Evolutionary conservation across 2,329 filamentous ascomycete genomes (phyloP), one percentile per base, ranked within the genome.

Genomic region (Coniosporium tulheliwenetii): DNA sequence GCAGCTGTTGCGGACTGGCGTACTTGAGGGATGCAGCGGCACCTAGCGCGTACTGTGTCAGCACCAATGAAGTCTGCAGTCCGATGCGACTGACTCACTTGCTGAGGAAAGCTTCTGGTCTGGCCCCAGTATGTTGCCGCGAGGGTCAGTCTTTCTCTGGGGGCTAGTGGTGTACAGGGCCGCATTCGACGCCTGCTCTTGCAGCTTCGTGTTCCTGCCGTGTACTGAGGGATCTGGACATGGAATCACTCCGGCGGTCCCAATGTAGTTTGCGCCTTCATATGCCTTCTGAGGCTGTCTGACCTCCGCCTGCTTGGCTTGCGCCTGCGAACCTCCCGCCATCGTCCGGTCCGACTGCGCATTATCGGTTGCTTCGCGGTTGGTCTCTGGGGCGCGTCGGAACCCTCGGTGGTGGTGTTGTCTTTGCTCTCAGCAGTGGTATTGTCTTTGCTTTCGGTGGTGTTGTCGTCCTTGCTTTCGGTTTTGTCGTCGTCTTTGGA

Each of bases 1-100:
- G 84, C 15, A 91, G 71, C 50, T 83, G 77, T 52, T 76, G 69
- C 36, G 81, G 74, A 51, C 75, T 71, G 44, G 82, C 82, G 65
- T 85, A 82, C 57, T 77, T 81, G 44, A 86, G 64, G 40, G 71
- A 75, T 39, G 71, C 60, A 14, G 73, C 73, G 40, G 73, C 73
- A 48, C 73, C 73, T 77, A 45, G n/a, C 13, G 34, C 15, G 13
- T n/a, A 26, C 26, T 34, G 33, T 39, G 50, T 53, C 31, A 52
- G 43, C 39, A 42, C 38, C 8, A 33, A 16, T n/a, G 16, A 15
- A 10, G 16, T n/a, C 34, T 37, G 41, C 10, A 19, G 36, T 48
- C 16, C 15, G 37, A 33, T 14, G 42, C 3, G 8, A 36, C 5
- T 19, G 36, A 60, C 68, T 53, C 55, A 75, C 73, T 67, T 47